Percentiles rank a stretch among this genome's conserved stretches.
These are phyloP conservation scores for Amoebophrya sp. DNA, from an alignment of 169 alveolate species.

Conservation along the genomic window DNA sequence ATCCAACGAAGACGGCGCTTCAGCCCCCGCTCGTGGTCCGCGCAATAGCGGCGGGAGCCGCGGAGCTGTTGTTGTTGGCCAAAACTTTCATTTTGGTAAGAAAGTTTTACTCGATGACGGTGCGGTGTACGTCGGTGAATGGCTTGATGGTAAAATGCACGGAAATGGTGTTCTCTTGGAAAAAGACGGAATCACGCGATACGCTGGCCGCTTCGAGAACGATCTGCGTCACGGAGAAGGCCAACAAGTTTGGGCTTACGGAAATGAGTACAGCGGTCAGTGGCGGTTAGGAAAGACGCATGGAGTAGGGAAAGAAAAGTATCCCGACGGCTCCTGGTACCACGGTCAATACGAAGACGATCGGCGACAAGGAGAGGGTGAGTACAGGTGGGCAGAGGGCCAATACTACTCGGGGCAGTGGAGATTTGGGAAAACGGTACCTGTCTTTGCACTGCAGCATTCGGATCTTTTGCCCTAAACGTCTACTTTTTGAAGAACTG, in stretches of 20 bases:
- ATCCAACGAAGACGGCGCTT: no score
- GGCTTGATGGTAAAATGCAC: background rate
- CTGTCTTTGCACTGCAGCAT: no score
- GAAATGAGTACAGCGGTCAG: background rate
- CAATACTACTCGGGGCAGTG: conserved; percentile 1
- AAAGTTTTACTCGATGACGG: background rate
- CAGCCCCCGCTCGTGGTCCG: no score
- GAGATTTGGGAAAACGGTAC: background rate
- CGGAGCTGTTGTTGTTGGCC: background rate
- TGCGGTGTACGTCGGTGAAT: background rate
- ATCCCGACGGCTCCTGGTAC: background rate
- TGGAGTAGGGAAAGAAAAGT: background rate
- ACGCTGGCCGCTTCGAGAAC: background rate
- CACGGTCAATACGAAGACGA: conserved; percentile 1
- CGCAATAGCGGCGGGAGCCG: background rate
- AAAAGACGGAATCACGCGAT: background rate
- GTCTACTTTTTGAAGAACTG: no score
- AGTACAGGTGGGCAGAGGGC: background rate
- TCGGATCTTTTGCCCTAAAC: no score
- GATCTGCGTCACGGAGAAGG: background rate
- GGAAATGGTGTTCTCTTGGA: background rate
- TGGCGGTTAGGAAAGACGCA: background rate
- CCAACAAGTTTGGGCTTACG: background rate
- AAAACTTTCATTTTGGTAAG: background rate
- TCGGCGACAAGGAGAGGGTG: background rate